A percentile compares a stretch with the other conserved stretches of the same genome.
Conservation (phyloP, 2,329 filamentous ascomycete genomes). For the Hypocreales sp. region DNA sequence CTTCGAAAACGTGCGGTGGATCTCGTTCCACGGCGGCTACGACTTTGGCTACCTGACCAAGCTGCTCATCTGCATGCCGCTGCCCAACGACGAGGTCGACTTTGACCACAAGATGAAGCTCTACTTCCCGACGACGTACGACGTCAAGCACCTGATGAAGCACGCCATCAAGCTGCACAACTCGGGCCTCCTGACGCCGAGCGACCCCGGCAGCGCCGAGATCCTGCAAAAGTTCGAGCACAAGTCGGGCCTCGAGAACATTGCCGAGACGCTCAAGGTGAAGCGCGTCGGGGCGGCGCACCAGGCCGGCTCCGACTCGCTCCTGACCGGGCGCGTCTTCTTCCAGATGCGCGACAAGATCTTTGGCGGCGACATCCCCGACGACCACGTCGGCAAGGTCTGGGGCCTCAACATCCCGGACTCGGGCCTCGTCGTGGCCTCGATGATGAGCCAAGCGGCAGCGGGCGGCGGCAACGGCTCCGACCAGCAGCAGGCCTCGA, state of each 20-base stretch:
- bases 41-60: constrained; percentile 97
- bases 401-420: constrained; percentile 77
- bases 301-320: constrained; percentile 83
- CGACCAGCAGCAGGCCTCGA: constrained; percentile 9
- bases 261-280: constrained; percentile 84
- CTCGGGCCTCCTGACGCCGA: constrained; percentile 44
- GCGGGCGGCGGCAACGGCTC: constrained; percentile 28
- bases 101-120: constrained; percentile 81
- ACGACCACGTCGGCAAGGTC: constrained; percentile 76
- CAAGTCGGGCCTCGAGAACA: constrained; percentile 84
- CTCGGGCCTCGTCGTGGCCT: constrained; percentile 24
- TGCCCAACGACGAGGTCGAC: constrained; percentile 79
- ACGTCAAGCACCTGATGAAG: constrained; percentile 96
- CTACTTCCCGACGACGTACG: constrained; percentile 87
- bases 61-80: constrained; percentile 64
- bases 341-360: constrained; percentile 85
- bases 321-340: constrained; percentile 87
- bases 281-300: constrained; percentile 79
- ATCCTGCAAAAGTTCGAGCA: constrained; percentile 75
- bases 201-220: constrained; percentile 50
- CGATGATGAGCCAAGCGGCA: constrained; percentile 18
- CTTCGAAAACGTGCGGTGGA: constrained; percentile 81
- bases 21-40: constrained; percentile 95
- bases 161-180: constrained; percentile 60
- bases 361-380: constrained; percentile 67